Evolutionary conservation across 768 basidiomycete species (phyloP), one percentile per base, ranked within the genome.

Genomic region (Amanita phalloides): DNA sequence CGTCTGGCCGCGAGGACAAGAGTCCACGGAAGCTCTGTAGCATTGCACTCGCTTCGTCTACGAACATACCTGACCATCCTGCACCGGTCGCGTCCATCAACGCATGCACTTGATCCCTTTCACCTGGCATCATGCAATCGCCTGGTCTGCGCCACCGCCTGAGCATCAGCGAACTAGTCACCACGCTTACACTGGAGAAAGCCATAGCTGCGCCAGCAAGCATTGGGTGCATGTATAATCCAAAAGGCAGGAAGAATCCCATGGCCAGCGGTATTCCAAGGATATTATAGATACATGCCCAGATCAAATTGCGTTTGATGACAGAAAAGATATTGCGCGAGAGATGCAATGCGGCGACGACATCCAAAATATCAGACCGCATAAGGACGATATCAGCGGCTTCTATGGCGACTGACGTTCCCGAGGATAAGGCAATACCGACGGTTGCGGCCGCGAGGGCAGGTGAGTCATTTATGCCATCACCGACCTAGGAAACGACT

Each of bases 151-250:
- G 75, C 92, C 92, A 95, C 78, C 84, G 82, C 61, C 78, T 85
- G 56, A 99, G 73, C 43, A 87, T 79, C 62, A 98, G 69, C 54
- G 90, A 93, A 54, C 89, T 92, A 25, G 79, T 81, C 13, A 99
- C 95, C 48, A 99, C 96, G 57, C 90, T 93, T 35, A 98, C 95
- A 58, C 86, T 90, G 32, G 90, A 94, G 66, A 92, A 93, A 23
- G 96, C 96, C 96, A 99, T 99, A 25, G 94, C 94, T 2, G 86
- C 91, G n/a, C 91, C 95, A 0, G 96, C 92, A 71, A 93, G 81
- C 95, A 98, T 98, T 7, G 96, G 96, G 59, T 93, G 96, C 63
- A 98, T 82, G 65, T 93, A 90, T 26, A 95, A 57, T 11, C 92
- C 92, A 64, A 91, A 78, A 0, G 96, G 96, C 10, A 98, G 74